Conservation (phyloP, 176 grass and related monocot genomes). For the Musa troglodytarum region DNA sequence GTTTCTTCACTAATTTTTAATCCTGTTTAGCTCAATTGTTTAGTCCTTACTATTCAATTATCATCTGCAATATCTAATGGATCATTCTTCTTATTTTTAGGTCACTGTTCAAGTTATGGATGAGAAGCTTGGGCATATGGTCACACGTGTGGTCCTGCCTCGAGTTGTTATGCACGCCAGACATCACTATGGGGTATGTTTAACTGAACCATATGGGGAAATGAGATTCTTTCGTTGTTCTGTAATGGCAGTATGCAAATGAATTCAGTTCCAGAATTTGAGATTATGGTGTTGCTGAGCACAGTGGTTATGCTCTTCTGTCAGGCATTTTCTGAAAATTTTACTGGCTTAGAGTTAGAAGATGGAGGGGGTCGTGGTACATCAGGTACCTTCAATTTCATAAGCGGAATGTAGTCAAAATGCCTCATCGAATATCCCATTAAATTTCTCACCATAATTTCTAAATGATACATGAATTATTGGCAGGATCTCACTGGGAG, state of each 20-base stretch:
- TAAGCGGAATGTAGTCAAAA: conserved; percentile 3
- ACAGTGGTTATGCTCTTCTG: not conserved
- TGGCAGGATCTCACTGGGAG: conserved; percentile 94
- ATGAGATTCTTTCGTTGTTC: not conserved
- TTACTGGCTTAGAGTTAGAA: conserved; percentile 94
- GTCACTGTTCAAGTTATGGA: conserved; percentile 82
- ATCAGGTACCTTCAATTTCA: conserved; percentile 50
- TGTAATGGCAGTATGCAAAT: not conserved
- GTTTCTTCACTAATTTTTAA: not conserved
- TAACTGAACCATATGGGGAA: not conserved
- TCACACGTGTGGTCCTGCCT: conserved; percentile 84
- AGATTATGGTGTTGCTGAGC: not conserved
- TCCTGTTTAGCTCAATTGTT: too few relatives aligned
- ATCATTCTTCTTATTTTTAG: conserved; percentile 19
- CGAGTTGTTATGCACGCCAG: conserved; percentile 97
- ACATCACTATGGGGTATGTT: conserved; percentile 91
- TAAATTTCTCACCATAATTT: not conserved
- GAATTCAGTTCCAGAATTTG: not conserved
- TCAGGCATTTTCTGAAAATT: conserved; percentile 93
- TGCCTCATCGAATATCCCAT: not conserved
- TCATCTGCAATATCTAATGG: not conserved
- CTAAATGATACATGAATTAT: not conserved
- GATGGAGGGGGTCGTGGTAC: conserved; percentile 96
- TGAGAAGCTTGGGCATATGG: conserved; percentile 86
- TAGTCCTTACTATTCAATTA: not conserved